Evolutionary conservation across 2,329 filamentous ascomycete species (phyloP).

Genomic region (Calonectria pauciramosa): DNA sequence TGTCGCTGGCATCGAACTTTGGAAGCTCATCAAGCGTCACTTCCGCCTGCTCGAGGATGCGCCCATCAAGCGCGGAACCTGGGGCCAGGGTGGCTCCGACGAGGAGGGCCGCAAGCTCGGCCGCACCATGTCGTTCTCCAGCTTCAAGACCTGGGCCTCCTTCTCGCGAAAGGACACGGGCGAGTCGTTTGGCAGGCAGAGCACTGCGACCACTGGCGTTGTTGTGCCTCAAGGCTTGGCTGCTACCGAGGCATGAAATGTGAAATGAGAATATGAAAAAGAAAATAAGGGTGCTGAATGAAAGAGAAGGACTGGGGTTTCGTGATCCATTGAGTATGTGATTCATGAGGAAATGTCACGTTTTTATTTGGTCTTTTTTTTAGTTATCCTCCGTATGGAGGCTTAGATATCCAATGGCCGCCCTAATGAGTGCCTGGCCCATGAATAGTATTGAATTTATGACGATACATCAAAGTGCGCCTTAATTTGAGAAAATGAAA

Average conservation of each 20-base stretch:
- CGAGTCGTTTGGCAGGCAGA: conserved; percentile 50
- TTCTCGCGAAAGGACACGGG: conserved; percentile 58
- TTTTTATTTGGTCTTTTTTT: conserved; percentile 33
- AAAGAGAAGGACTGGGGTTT: background rate
- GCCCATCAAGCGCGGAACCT: conserved; percentile 63
- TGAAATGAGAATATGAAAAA: background rate
- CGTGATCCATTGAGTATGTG: too few relatives aligned
- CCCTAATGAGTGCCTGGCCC: background rate
- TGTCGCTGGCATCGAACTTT: conserved; percentile 76
- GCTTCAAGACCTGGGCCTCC: conserved; percentile 63
- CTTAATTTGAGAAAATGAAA: background rate
- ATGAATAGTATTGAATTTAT: conserved; percentile 18
- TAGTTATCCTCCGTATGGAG: conserved; percentile 32
- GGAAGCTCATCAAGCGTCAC: conserved; percentile 77
- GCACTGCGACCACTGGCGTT: conserved; percentile 36
- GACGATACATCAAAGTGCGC: background rate
- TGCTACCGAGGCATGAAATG: conserved; percentile 42
- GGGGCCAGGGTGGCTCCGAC: conserved; percentile 67
- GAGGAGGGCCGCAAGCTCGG: conserved; percentile 60
- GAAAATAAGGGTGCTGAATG: conserved; percentile 11
- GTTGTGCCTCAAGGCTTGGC: conserved; percentile 46
- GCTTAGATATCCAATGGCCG: conserved; percentile 40
- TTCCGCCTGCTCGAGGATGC: conserved; percentile 66
- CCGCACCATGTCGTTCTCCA: conserved; percentile 66
- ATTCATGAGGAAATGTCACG: conserved; percentile 32